Base-by-base conservation (phyloP, 148 eudicot genomes). In the Amaranthus hypochondriacus region DNA sequence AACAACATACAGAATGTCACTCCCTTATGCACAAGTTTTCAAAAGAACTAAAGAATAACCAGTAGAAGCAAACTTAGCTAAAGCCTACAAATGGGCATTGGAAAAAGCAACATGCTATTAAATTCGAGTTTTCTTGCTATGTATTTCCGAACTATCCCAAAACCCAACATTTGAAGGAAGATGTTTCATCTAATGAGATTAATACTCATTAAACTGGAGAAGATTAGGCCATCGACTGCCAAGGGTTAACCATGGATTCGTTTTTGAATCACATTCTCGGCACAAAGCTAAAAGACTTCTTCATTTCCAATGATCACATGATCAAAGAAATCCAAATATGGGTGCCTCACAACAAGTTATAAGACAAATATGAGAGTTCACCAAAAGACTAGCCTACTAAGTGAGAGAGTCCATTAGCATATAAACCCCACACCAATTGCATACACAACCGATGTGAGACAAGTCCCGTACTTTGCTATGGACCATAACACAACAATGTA, bases 201-300 rank as follows among this genome's bases (percentile, higher is more conserved):
- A 28, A 9, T 59, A 18, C 43, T 7, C 12, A 18, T 28, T 4
- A 28, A 28, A 60, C 63, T 6, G 44, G 4, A 14, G 28, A 64
- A 21, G 63, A 9, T 44, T 6, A 28, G 39, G 39, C 39, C 39
- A 28, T 28, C 1, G 44, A 0, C 43, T 60, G 9, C 9, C 44
- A 6, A 58, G 62, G 28, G 3, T 8, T 9, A 18, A 21, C 21
- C 28, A 47, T n/a, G 52, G 18, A 47, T n/a, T 2, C 2, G 21
- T 5, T 46, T 46, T 47, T 5, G 39, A 6, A 46, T 46, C 21
- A 28, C 2, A 64, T 10, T 12, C 4, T 7, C 10, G 18, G 11
- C 68, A 63, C 62, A 18, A 59, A 59, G 4, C 62, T 59, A 59
- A 28, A 28, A 59, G 43, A 21, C 62, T 60, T 60, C 63, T 44